phyloP scores from a whole-genome alignment of 108 stramenopile species.

The Cyclotella choctawhatcheeana region DNA sequence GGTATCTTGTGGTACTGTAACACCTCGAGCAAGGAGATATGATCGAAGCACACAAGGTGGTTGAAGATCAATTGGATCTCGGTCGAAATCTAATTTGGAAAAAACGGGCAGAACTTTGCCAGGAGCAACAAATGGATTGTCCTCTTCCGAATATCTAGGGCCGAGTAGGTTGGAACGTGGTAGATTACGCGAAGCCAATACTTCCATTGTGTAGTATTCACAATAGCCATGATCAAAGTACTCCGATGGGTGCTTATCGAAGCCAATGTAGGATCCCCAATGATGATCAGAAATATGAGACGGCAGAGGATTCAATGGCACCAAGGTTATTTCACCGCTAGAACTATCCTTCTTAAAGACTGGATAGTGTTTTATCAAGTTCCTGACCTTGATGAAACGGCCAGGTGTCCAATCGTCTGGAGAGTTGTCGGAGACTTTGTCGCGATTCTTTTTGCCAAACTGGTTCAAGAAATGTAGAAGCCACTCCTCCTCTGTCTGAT shows the following conservation, averaged over 20 bases:
- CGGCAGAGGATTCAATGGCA: conserved; percentile 16
- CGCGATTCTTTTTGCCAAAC: not conserved
- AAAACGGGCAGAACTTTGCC: not conserved
- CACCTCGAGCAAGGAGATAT: not conserved
- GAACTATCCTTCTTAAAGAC: conserved; percentile 3
- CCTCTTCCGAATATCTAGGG: not conserved
- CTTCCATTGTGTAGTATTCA: not conserved
- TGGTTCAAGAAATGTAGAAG: not conserved
- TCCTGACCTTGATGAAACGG: not conserved
- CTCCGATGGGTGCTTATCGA: conserved; percentile 7
- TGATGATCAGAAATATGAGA: not conserved
- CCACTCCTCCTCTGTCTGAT: not conserved
- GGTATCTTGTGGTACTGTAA: not conserved
- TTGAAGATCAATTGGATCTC: not conserved
- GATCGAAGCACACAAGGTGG: not conserved
- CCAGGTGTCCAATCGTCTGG: not conserved
- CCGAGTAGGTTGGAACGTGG: not conserved
- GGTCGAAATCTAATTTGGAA: not conserved
- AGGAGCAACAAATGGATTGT: not conserved
- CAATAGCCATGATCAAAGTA: conserved; percentile 7
- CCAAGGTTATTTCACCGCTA: not conserved
- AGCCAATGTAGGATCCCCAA: conserved; percentile 6
- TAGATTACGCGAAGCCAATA: not conserved
- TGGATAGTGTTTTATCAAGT: conserved; percentile 3
- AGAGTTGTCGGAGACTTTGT: no score